Percentiles rank a stretch among this genome's conserved stretches.
These are phyloP conservation scores for Arabidopsis suecica DNA, from an alignment of 345 rosid genomes.

Conservation along the genomic window DNA sequence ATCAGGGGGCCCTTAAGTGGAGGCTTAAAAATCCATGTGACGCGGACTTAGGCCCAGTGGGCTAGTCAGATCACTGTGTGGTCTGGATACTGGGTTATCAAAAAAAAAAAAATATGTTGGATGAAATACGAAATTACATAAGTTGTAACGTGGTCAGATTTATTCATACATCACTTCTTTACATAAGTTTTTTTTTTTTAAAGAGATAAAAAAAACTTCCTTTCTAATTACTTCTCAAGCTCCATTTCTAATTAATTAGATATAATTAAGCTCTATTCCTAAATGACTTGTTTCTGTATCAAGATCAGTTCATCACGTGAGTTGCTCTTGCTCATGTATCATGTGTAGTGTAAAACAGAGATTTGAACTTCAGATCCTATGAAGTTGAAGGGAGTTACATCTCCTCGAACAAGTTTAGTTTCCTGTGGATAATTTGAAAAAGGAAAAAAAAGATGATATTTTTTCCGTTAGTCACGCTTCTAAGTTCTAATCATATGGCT, in stretches of 20 bases:
- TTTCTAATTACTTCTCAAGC: not conserved
- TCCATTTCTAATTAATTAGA: not conserved
- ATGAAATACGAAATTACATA: not conserved
- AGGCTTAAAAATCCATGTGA: too few species aligned
- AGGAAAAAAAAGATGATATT: not conserved
- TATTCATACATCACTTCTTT: not conserved
- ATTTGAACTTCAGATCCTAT: slow-evolving; percentile 7
- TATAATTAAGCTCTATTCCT: not conserved
- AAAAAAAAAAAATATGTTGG: too few species aligned
- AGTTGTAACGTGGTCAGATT: not conserved
- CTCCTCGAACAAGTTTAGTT: not conserved
- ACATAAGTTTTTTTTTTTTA: too few species aligned
- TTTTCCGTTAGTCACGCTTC: slow-evolving; percentile 36
- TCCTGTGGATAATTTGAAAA: not conserved
- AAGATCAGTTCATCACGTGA: not conserved
- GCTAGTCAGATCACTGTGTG: too few species aligned
- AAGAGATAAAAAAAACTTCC: too few species aligned
- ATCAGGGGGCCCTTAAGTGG: too few species aligned
- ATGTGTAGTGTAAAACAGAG: slow-evolving; percentile 13
- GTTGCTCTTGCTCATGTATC: slow-evolving; percentile 17
- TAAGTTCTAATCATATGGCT: slow-evolving; percentile 24
- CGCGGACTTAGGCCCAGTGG: too few species aligned
- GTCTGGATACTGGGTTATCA: too few species aligned
- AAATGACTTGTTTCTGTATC: not conserved
- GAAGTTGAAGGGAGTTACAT: not conserved